Percentiles rank a stretch among this genome's conserved stretches.
phyloP scores from a whole-genome alignment of 768 basidiomycete species.

The Agrocybe praecox region DNA sequence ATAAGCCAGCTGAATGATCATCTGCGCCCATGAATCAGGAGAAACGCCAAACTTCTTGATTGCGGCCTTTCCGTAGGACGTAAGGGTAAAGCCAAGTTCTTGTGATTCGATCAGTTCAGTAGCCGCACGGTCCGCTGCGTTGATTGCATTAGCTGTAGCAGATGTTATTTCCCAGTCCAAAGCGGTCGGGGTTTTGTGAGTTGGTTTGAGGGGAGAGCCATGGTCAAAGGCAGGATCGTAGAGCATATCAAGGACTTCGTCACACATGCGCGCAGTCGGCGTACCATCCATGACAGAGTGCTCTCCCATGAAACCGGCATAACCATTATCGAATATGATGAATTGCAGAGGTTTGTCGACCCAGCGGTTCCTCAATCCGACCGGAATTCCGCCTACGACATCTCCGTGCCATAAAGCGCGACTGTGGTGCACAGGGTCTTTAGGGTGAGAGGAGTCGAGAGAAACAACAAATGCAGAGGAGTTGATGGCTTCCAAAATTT shows the following conservation, averaged over 20 bases:
- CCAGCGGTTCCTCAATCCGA: conserved; percentile 77
- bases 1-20: conserved; percentile 91
- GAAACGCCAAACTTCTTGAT: conserved; percentile 90
- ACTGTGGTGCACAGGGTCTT: conserved; percentile 57
- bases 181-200: conserved; percentile 41
- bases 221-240: conserved; percentile 66
- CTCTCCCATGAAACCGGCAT: conserved; percentile 90
- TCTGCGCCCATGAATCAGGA: conserved; percentile 94
- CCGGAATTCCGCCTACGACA: conserved; percentile 42
- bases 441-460: conserved; percentile 66
- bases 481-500: conserved; percentile 73
- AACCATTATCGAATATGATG: conserved; percentile 80
- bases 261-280: conserved; percentile 73
- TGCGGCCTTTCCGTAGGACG: conserved; percentile 80
- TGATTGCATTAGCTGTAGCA: conserved; percentile 52
- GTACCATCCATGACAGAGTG: conserved; percentile 93
- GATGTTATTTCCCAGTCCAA: conserved; percentile 67
- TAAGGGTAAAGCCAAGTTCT: conserved; percentile 60
- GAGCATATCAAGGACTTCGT: conserved; percentile 65
- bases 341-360: conserved; percentile 91
- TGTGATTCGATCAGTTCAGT: conserved; percentile 64
- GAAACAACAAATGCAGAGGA: conserved; percentile 86
- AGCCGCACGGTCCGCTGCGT: conserved; percentile 55
- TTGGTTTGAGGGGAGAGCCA: conserved; percentile 34
- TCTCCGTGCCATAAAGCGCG: conserved; percentile 85